Evolutionary conservation across 2,329 filamentous ascomycete genomes (phyloP), one percentile per base, ranked within the genome.

Genomic region (Hypoxylon sp.): DNA sequence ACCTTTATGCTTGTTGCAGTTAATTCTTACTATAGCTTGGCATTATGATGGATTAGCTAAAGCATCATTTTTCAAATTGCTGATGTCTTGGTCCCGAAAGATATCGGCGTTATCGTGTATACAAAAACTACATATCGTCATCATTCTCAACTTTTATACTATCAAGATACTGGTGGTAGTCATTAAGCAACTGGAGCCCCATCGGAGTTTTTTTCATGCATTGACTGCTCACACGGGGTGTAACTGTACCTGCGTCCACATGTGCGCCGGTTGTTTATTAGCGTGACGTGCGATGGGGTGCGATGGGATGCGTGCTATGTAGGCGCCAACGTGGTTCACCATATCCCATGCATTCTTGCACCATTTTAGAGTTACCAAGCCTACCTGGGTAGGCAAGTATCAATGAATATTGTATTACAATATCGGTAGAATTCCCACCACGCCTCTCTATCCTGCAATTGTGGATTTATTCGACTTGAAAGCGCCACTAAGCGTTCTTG

Each of bases 261-360:
- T 55, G 42, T 58, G 42, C 52, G 60, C 62, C 42, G 22, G 50
- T 48, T 62, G 55, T 61, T 67, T 54, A 49, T 71, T 70, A 72
- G 67, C 65, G 67, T 71, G 33, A 58, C 69, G 55, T 26, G 24
- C 24, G 24, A 26, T 26, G 24, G 24, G n/a, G n/a, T 60, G 33
- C 28, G 57, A 70, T 64, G 61, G 64, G 42, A 65, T 42, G 32
- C 51, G 44, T 59, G 12, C 32, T 30, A 38, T 38, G 6, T 18
- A 33, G 14, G 45, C 46, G 55, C 28, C 40, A 18, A 6, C 20
- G 8, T 54, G 22, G 6, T 16, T 40, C 11, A 40, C 36, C 16
- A 40, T 40, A 40, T 40, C 36, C 20, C 16, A 18, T 20, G 7
- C 36, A 9, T 40, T 18, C 16, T 20, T 40, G 20, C 16, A n/a